Evolutionary conservation across 2,329 filamentous ascomycete genomes (phyloP).

Genomic region (Sclerotinia subarctica): DNA sequence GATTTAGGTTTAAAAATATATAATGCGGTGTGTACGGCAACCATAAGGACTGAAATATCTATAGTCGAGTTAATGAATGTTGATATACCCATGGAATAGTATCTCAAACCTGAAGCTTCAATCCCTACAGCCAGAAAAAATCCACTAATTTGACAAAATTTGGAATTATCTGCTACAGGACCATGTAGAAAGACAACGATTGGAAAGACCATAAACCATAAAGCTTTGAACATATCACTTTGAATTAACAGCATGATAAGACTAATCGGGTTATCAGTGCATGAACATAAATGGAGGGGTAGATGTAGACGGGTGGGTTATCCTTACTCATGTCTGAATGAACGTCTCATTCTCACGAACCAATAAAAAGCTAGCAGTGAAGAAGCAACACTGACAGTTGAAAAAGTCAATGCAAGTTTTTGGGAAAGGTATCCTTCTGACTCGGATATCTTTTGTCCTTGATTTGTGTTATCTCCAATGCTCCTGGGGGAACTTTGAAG

Average conservation of each 20-base stretch:
- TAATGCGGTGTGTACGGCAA: slow-evolving; percentile 69
- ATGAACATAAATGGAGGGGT: slow-evolving; percentile 1
- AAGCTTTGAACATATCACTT: slow-evolving; percentile 67
- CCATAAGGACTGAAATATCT: slow-evolving; percentile 69
- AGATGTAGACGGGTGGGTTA: background rate
- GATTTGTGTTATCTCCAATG: slow-evolving; percentile 23
- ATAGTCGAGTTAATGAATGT: slow-evolving; percentile 3
- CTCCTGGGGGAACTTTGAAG: slow-evolving; percentile 17
- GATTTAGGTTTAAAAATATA: slow-evolving; percentile 62
- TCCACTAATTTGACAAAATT: slow-evolving; percentile 65
- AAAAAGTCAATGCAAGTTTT: slow-evolving; percentile 40
- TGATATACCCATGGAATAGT: background rate
- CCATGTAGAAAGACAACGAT: slow-evolving; percentile 54
- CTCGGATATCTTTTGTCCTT: slow-evolving; percentile 20
- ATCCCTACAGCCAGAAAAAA: slow-evolving; percentile 66
- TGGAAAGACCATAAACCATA: slow-evolving; percentile 66
- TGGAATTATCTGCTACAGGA: slow-evolving; percentile 48
- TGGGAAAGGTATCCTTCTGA: slow-evolving; percentile 32
- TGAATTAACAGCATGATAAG: slow-evolving; percentile 72
- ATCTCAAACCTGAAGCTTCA: slow-evolving; percentile 55
- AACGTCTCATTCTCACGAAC: slow-evolving; percentile 70
- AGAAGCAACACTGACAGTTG: slow-evolving; percentile 55
- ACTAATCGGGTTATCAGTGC: slow-evolving; percentile 41
- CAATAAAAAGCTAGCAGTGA: slow-evolving; percentile 62
- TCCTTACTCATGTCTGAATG: slow-evolving; percentile 70